Base-by-base conservation (phyloP, 2,329 filamentous ascomycete species). In the Aquanectria penicillioides region DNA sequence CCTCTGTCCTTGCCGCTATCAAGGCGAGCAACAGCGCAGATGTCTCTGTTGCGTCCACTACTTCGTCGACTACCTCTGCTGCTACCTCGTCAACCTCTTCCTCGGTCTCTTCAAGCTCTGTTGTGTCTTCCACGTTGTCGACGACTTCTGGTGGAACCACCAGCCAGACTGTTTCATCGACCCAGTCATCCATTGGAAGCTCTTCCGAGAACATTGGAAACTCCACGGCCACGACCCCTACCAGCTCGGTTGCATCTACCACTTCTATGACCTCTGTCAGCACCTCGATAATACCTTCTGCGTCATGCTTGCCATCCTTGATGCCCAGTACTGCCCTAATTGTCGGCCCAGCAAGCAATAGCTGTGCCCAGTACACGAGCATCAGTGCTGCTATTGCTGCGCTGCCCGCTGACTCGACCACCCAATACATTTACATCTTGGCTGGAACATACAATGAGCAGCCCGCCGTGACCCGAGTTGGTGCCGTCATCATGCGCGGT, bases 401-500 rank as follows among this genome's bases (percentile, higher is more conserved):
- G 6, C 58, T 69, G 3, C 66, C 82, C 3, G 66, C 71, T 2
- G 71, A 63, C 33, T 67, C 36, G 29, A 74, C 69, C 3, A 70
- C 77, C 3, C 73, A 80, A 11, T 79, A 79, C 6, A 75, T 82
- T 3, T 75, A 77, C 11, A 71, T 82, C 28, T 71, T 77, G 10
- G 73, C 78, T 10, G 81, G 80, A 12, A 81, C 78, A 0, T 83
- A 82, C 48, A 72, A 72, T 5, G 79, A 82, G 46, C 69, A 73
- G 9, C 67, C 81, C 5, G 69, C 70, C 0, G 68, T 83, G 6
- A 61, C 69, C 4, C 78, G 74, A 2, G 75, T 74, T 1, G 74
- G 76, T 4, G 69, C 77, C 1, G 75, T 82, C 23, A 77, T 79
- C 2, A 67, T 83, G 26, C 67, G 78, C 9, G 80, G 78, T n/a